Percentiles rank a stretch among this genome's conserved stretches.
phyloP scores from a whole-genome alignment of 179 eudicot genomes.

The Camellia oleifera region DNA sequence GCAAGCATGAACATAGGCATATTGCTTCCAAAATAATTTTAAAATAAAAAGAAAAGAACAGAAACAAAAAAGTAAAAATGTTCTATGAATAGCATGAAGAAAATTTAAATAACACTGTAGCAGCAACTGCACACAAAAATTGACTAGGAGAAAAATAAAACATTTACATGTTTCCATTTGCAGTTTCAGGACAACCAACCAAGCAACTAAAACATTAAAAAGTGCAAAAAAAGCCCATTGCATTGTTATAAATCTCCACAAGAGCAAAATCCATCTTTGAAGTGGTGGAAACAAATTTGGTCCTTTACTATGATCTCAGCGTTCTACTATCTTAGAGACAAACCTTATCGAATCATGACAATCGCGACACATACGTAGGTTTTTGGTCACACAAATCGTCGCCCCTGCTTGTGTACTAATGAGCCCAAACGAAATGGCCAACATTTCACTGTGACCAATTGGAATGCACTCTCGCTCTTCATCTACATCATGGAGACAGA shows the following conservation, averaged over 20 bases:
- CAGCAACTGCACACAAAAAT: neutral
- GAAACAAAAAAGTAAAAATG: neutral
- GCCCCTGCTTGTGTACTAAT: constrained; percentile 12
- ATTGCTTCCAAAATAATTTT: neutral
- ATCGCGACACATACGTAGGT: constrained; percentile 48
- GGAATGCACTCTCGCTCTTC: constrained; percentile 58
- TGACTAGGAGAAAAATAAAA: too few relatives aligned
- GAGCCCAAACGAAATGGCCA: constrained; percentile 47
- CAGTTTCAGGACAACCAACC: neutral
- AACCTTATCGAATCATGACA: constrained; percentile 52
- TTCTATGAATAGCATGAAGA: neutral
- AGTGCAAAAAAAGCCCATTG: too few relatives aligned
- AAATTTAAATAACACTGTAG: neutral
- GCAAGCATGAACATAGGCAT: neutral
- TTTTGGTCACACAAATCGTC: constrained; percentile 59
- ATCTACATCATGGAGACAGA: constrained; percentile 61
- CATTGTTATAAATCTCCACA: constrained; percentile 6
- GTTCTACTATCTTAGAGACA: constrained; percentile 36
- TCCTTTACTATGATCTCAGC: constrained; percentile 67
- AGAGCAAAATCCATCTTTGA: too few relatives aligned
- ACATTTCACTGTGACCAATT: constrained; percentile 58
- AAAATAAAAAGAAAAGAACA: too few relatives aligned
- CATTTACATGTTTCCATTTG: neutral
- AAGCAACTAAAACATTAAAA: neutral
- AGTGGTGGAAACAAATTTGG: constrained; percentile 1